These are phyloP conservation scores for Onygenales sp. DNA, from an alignment of 2,329 filamentous ascomycete species.

Conservation along the genomic window DNA sequence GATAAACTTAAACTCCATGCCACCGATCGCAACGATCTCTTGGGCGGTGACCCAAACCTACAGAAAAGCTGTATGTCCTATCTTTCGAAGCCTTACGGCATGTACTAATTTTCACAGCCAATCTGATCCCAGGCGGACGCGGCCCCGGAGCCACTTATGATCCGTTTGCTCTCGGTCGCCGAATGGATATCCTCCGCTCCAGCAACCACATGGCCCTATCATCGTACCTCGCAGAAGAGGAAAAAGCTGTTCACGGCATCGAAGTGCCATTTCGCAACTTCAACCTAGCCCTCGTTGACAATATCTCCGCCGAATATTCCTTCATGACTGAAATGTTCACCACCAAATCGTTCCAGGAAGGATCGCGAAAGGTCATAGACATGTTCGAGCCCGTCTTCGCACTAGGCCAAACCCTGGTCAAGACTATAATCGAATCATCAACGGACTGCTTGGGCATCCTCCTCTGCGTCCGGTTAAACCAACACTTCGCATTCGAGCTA, in stretches of 20 bases:
- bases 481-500: constrained; percentile 87
- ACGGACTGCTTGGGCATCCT: constrained; percentile 80
- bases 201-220: constrained; percentile 67
- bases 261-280: constrained; percentile 90
- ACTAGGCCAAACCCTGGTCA: constrained; percentile 70
- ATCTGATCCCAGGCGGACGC: constrained; percentile 31
- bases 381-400: constrained; percentile 85
- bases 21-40: constrained; percentile 71
- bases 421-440: constrained; percentile 63
- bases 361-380: constrained; percentile 74
- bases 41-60: constrained; percentile 67
- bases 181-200: constrained; percentile 70
- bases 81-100: constrained; percentile 5
- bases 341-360: constrained; percentile 62
- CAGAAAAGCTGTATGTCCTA: constrained; percentile 45
- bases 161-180: constrained; percentile 77
- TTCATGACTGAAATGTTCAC: constrained; percentile 88
- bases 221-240: constrained; percentile 85
- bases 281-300: constrained; percentile 88
- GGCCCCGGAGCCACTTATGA: constrained; percentile 51
- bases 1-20: constrained; percentile 75
- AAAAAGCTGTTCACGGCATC: constrained; percentile 73
- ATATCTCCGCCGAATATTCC: constrained; percentile 87
- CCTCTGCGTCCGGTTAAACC: constrained; percentile 86
- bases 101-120: constrained; percentile 18